phyloP scores from a whole-genome alignment of 2,329 filamentous ascomycete genomes.

The Calonectria hawksworthii region DNA sequence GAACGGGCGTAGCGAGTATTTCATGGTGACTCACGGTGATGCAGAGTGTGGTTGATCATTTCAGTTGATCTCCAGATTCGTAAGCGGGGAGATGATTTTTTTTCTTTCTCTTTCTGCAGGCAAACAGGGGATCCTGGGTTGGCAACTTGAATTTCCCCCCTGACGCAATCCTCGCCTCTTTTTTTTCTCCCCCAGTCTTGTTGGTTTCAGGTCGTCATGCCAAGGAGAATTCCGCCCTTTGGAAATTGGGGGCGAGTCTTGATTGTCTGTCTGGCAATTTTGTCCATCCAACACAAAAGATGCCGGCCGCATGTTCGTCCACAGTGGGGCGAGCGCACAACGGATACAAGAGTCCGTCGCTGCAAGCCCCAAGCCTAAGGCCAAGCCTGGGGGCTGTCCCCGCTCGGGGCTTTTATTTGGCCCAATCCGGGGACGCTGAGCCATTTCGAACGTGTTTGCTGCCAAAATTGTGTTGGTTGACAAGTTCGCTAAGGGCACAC shows the following conservation, averaged over 20 bases:
- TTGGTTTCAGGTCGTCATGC: neutral
- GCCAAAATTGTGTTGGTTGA: neutral
- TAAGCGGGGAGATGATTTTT: neutral
- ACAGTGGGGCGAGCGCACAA: neutral
- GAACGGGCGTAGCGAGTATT: neutral
- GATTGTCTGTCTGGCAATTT: neutral
- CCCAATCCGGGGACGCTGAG: neutral
- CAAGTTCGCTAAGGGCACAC: neutral
- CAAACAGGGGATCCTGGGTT: neutral
- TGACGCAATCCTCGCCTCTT: neutral
- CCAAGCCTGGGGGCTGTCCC: too few species aligned
- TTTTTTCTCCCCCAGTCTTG: neutral
- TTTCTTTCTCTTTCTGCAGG: too few species aligned
- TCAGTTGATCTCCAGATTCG: neutral
- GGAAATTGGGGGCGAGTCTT: neutral
- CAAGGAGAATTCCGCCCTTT: neutral
- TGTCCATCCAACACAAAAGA: neutral
- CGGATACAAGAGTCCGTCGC: neutral
- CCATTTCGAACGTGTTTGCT: neutral
- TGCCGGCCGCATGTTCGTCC: conserved; percentile 1
- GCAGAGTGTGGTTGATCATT: neutral
- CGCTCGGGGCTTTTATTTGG: neutral
- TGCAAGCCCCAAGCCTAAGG: neutral
- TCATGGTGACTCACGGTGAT: neutral
- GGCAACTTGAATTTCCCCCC: neutral